These are phyloP conservation scores for Corchorus capsularis DNA, from an alignment of 345 rosid genomes.

Conservation along the genomic window DNA sequence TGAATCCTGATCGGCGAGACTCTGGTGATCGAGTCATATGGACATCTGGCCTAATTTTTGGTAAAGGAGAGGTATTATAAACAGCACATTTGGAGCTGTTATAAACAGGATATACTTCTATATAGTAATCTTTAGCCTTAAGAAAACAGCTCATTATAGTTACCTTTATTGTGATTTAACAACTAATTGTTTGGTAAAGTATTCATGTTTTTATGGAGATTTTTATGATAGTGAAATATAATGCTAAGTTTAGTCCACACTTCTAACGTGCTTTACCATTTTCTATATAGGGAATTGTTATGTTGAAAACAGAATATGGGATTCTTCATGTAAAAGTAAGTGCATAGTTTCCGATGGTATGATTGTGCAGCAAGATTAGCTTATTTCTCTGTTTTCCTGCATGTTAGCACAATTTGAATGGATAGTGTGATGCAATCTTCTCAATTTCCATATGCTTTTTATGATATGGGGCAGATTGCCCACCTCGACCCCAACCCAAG, in stretches of 20 bases:
- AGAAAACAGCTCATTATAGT: background rate
- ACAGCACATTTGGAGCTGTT: too few species aligned
- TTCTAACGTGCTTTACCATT: constrained; percentile 3
- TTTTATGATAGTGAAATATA: background rate
- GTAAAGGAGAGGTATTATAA: constrained; percentile 92
- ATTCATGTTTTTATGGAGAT: background rate
- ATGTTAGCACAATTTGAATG: background rate
- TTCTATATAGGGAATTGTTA: constrained; percentile 67
- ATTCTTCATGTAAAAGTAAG: constrained; percentile 78
- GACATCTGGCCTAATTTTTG: constrained; percentile 95
- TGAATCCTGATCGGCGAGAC: constrained; percentile 72
- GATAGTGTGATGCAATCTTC: background rate
- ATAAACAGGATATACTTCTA: background rate
- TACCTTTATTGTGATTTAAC: background rate
- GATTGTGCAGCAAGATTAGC: background rate
- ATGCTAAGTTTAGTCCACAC: background rate
- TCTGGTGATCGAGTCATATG: constrained; percentile 61
- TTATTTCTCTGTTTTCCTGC: background rate
- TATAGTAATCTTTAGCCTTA: background rate
- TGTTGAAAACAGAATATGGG: constrained; percentile 76
- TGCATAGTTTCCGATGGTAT: background rate
- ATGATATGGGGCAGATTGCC: background rate
- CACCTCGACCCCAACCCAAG: background rate
- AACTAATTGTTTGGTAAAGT: constrained; percentile 3
- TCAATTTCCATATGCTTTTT: too few species aligned